Base-by-base conservation (phyloP, 768 basidiomycete genomes). In the Hygrocybe coccinea region DNA sequence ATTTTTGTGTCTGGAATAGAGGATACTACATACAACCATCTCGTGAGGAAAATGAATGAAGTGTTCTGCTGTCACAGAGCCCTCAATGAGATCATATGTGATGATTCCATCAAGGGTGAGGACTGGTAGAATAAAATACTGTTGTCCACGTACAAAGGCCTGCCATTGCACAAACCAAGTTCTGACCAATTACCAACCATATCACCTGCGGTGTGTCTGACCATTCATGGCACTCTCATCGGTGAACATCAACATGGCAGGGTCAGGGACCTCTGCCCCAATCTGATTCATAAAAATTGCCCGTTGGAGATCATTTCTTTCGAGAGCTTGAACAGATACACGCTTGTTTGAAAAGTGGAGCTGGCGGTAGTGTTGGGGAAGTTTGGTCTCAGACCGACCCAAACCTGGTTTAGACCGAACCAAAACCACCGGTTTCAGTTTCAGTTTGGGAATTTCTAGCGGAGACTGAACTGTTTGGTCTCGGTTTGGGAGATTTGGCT, bases 71-170 rank as follows among this genome's bases (percentile, higher is more conserved):
- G 56, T 74, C 14, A 74, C 65, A 0, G 71, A 68, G 1, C 71
- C 72, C 51, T 69, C 65, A 62, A 73, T 64, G 14, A 71, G 69
- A 50, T 69, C 64, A 8, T 69, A 59, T 1, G 68, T 65, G 49
- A 71, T 64, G n/a, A 64, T 60, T 17, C 70, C 69, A 41, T 69
- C 62, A 14, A 38, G 48, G 3, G 64, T 66, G 11, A 72, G 58
- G 0, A 67, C 67, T 1, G 69, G 68, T 3, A 72, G 59, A 8
- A 72, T 54, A 2, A 66, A 69, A 41, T 60, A 72, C 1, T 63
- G 54, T 29, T 63, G 59, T 3, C 69, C 71, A 14, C 63, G 61
- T 21, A 69, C 44, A 51, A 69, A 60, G 1, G 61, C 50, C 9
- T 43, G 56, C 4, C 61, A 24, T 10, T 56, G 36, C 12, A 71